Evolutionary conservation across 441 rosid genomes (phyloP).

Genomic region (Populus tomentosa): DNA sequence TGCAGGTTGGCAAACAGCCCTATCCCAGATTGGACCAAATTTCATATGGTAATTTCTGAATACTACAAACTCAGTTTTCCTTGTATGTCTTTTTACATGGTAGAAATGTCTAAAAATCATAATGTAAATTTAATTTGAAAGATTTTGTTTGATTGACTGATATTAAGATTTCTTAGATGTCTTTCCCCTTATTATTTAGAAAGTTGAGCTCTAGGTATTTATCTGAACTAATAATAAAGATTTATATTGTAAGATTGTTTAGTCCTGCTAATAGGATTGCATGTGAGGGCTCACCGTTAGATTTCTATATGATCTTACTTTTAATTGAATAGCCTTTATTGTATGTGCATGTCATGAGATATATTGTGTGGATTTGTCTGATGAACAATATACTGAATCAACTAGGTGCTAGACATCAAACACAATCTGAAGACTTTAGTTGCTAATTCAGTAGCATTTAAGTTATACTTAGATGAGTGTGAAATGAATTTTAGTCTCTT

Average conservation of each 20-base stretch:
- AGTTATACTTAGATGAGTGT: background rate
- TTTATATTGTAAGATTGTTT: background rate
- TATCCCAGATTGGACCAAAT: conserved; percentile 76
- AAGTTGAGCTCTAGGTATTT: background rate
- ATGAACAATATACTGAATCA: background rate
- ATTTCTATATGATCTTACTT: background rate
- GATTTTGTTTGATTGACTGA: background rate
- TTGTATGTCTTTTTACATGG: background rate
- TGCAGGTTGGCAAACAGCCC: conserved; percentile 79
- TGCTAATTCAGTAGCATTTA: background rate
- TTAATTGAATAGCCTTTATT: background rate
- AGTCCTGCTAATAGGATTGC: background rate
- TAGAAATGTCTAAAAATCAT: background rate
- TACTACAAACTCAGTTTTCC: background rate
- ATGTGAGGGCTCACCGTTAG: background rate
- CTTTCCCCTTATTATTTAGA: background rate
- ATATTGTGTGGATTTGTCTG: background rate
- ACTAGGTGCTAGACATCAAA: background rate
- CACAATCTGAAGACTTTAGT: background rate
- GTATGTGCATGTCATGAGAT: background rate
- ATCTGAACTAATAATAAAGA: background rate
- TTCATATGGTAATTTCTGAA: conserved; percentile 59
- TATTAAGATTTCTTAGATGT: background rate
- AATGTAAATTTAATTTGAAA: background rate
- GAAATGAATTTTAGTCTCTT: background rate